Evolutionary conservation across 2,329 filamentous ascomycete species (phyloP).

Genomic region (Aureobasidium sp.): DNA sequence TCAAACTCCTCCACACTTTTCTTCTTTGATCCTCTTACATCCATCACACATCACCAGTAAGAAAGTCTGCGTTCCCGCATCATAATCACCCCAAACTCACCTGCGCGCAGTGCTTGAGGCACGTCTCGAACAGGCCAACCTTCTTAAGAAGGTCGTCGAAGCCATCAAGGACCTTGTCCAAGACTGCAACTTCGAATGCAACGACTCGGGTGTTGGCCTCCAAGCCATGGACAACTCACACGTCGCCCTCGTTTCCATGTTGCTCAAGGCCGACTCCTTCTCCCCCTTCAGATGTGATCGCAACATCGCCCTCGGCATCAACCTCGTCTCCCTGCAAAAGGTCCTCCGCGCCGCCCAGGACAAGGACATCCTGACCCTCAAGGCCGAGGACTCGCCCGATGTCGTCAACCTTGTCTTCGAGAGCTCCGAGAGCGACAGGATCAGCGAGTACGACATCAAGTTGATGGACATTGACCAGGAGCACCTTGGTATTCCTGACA

Average conservation of each 20-base stretch:
- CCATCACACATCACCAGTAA: constrained; percentile 9
- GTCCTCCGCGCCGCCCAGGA: constrained; percentile 90
- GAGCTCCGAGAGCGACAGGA: constrained; percentile 75
- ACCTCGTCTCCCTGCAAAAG: constrained; percentile 93
- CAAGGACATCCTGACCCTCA: constrained; percentile 91
- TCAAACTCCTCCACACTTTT: neutral
- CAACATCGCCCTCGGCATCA: constrained; percentile 96
- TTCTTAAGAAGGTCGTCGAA: constrained; percentile 98
- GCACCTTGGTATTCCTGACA: constrained; percentile 96
- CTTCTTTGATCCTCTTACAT: neutral
- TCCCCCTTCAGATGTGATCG: constrained; percentile 95
- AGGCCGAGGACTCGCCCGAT: constrained; percentile 94
- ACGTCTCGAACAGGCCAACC: constrained; percentile 85
- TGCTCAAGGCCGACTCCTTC: constrained; percentile 93
- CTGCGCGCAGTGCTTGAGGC: constrained; percentile 74
- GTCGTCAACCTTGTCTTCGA: constrained; percentile 94
- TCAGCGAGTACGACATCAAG: constrained; percentile 99
- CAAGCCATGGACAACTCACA: constrained; percentile 99
- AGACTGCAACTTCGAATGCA: constrained; percentile 99
- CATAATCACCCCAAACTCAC: neutral
- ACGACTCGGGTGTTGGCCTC: constrained; percentile 95
- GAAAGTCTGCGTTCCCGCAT: neutral
- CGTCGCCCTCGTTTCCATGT: constrained; percentile 97
- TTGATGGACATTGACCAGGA: constrained; percentile 99
- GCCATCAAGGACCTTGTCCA: constrained; percentile 99